Evolutionary conservation across 2,329 filamentous ascomycete genomes (phyloP).

Genomic region (Neonectria ditissima): DNA sequence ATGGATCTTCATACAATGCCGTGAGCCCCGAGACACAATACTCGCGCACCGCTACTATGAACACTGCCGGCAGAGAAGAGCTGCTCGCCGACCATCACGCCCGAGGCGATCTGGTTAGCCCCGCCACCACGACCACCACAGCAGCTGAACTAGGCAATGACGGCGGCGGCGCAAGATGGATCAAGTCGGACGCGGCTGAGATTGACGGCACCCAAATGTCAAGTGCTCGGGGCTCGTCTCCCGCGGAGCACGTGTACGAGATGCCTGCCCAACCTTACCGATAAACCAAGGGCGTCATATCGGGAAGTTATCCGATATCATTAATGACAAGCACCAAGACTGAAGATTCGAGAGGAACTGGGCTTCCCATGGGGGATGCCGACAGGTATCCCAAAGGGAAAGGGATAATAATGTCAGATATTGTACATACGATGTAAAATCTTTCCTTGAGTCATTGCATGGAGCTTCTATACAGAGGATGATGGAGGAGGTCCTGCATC

Average conservation of each 20-base stretch:
- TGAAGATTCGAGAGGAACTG: constrained; percentile 23
- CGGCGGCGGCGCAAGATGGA: constrained; percentile 49
- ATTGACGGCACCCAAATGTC: constrained; percentile 53
- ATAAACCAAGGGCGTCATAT: constrained; percentile 36
- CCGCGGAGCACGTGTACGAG: constrained; percentile 55
- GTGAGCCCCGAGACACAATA: constrained; percentile 41
- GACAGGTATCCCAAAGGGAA: constrained; percentile 16
- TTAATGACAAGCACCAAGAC: background rate
- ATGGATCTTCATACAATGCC: constrained; percentile 41
- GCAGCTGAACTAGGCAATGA: constrained; percentile 52
- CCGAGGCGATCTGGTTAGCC: constrained; percentile 43
- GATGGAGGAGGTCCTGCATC: constrained; percentile 18
- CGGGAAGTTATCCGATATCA: constrained; percentile 1
- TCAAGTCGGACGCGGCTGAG: constrained; percentile 52
- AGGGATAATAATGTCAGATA: constrained; percentile 47
- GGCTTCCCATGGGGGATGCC: constrained; percentile 11
- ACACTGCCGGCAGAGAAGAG: constrained; percentile 13
- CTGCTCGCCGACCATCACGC: constrained; percentile 28
- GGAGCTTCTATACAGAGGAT: constrained; percentile 33
- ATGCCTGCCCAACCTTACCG: constrained; percentile 56
- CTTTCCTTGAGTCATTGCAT: constrained; percentile 36
- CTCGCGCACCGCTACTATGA: constrained; percentile 37
- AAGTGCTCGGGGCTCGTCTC: constrained; percentile 39
- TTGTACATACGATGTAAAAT: constrained; percentile 46
- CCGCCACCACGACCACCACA: constrained; percentile 42